Percentiles rank a stretch among this genome's conserved stretches.
These are phyloP conservation scores for Diplodia mutila DNA, from an alignment of 2,329 filamentous ascomycete species.

Conservation along the genomic window DNA sequence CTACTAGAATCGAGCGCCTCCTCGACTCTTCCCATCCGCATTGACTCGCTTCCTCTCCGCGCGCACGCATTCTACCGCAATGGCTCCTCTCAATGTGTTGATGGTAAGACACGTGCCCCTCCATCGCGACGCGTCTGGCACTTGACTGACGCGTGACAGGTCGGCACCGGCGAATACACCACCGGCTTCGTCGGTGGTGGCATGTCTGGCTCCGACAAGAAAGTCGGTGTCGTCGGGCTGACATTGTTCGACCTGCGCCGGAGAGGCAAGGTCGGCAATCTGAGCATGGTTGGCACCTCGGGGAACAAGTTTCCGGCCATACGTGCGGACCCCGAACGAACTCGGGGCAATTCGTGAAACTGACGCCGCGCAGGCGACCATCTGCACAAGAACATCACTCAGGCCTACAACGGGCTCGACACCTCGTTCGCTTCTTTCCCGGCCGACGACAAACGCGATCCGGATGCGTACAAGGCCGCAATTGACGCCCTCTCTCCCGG, in stretches of 20 bases:
- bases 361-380: constrained; percentile 66
- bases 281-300: constrained; percentile 89
- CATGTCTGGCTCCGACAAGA: constrained; percentile 88
- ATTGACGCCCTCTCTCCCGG: constrained; percentile 82
- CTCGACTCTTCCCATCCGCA: not conserved
- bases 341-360: not conserved
- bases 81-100: constrained; percentile 55
- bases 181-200: constrained; percentile 88
- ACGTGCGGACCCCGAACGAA: constrained; percentile 57
- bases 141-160: constrained; percentile 45
- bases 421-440: constrained; percentile 84
- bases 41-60: not conserved
- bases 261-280: constrained; percentile 81
- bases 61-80: constrained; percentile 32
- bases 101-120: constrained; percentile 44
- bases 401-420: constrained; percentile 87
- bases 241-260: constrained; percentile 87
- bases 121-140: not conserved
- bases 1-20: constrained; percentile 5
- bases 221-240: constrained; percentile 89
- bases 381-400: constrained; percentile 81
- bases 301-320: constrained; percentile 91
- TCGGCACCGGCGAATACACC: constrained; percentile 87
- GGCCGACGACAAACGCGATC: constrained; percentile 71
- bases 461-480: constrained; percentile 83